Evolutionary conservation across 768 basidiomycete genomes (phyloP).

Genomic region (Suillus ampliporus): DNA sequence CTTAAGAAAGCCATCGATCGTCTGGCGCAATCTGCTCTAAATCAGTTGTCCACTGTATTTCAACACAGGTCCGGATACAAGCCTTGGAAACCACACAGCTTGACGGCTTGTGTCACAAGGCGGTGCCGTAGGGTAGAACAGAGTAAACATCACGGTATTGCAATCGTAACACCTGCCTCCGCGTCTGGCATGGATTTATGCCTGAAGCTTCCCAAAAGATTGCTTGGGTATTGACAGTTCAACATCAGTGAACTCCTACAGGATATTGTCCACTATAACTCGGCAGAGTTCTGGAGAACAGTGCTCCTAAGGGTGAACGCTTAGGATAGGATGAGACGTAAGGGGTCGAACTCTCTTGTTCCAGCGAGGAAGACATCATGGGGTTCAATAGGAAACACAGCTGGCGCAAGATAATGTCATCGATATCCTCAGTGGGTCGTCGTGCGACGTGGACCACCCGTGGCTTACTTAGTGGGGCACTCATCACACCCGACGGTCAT

Average conservation of each 20-base stretch:
- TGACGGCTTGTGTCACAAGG: not conserved
- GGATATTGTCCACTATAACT: conserved; percentile 33
- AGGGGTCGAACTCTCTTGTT: not conserved
- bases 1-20: conserved; percentile 37
- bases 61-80: not conserved
- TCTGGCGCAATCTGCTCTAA: conserved; percentile 32
- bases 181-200: conserved; percentile 27
- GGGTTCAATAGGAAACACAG: not conserved
- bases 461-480: no score
- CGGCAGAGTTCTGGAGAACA: conserved; percentile 36
- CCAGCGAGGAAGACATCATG: not conserved
- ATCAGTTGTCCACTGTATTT: not conserved
- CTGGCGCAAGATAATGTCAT: not conserved
- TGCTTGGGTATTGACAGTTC: conserved; percentile 34
- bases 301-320: conserved; percentile 16
- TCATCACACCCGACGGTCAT: no score
- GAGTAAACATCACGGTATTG: conserved; percentile 37
- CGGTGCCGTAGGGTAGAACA: conserved; percentile 38
- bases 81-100: conserved; percentile 37
- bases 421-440: not conserved
- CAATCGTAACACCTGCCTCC: conserved; percentile 32
- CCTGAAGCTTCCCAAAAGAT: conserved; percentile 32
- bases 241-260: conserved; percentile 41
- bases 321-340: not conserved
- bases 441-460: no score